Evolutionary conservation across 495 filamentous ascomycete genomes (phyloP), one percentile per base, ranked within the genome.

Genomic region (Neurospora intermedia): DNA sequence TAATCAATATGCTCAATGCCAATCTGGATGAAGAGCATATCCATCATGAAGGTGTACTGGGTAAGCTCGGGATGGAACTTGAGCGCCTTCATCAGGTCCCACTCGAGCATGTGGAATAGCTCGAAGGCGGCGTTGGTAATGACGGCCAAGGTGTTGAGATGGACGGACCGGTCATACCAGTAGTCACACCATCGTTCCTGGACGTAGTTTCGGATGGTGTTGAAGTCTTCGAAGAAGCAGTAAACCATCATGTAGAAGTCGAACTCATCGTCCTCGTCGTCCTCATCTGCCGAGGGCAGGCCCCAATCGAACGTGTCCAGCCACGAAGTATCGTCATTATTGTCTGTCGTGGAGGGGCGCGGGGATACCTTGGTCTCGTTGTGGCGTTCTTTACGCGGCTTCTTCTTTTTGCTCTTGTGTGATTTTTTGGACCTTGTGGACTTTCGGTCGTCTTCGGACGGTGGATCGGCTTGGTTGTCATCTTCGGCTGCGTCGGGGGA

Each of bases 171-270:
- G 15, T 78, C 71, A 16, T 76, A 77, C 35, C 71, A 80, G 45
- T 77, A 81, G 69, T 80, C 78, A 40, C 76, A 78, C 78, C 77
- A 80, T 3, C 75, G 73, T 69, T 81, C 78, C 2, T 62, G 43
- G 11, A 81, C 69, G 69, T 79, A 74, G 46, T 76, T 80, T 39
- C 79, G 75, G 42, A 79, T 77, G 46, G 71, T 69, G 71, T 80
- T 79, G 70, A 80, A 81, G 69, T 82, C 80, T 10, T 75, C 77
- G 43, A 80, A 81, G 70, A 80, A 81, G 62, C 78, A 81, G 39
- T 81, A 78, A 39, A 82, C 70, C 74, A 80, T 75, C 77, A 81
- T 78, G 73, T 80, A 79, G 41, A 77, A 46, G 23, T 81, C 78
- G 40, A 80, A 75, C 48, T 78, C 76, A 46, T 78, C 78, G 5